Evolutionary conservation across 1,139 yeast genomes (phyloP).

Genomic region (Hyphopichia buzzinii): DNA sequence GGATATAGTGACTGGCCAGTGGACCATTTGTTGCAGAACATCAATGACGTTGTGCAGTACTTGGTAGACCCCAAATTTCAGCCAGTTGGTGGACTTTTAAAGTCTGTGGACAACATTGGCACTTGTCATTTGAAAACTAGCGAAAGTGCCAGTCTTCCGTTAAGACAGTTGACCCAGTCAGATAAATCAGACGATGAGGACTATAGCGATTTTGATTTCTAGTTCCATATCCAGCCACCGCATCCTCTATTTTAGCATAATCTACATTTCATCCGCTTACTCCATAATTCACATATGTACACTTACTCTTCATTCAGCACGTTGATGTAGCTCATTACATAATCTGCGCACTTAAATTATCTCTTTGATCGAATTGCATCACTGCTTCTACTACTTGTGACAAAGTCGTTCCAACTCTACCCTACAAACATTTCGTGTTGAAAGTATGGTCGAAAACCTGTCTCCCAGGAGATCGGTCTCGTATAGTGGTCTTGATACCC

Average conservation of each 20-base stretch:
- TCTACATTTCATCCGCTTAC: too few relatives aligned
- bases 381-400: too few relatives aligned
- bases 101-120: conserved; percentile 38
- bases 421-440: too few relatives aligned
- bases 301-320: too few relatives aligned
- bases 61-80: conserved; percentile 44
- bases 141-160: conserved; percentile 59
- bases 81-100: conserved; percentile 61
- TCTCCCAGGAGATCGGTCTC: neutral
- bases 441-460: neutral
- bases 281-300: too few relatives aligned
- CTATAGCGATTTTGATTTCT: conserved; percentile 32
- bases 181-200: conserved; percentile 15
- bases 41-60: conserved; percentile 53
- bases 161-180: conserved; percentile 16
- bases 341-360: too few relatives aligned
- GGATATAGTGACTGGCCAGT: conserved; percentile 50
- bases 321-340: neutral
- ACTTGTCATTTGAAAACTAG: conserved; percentile 60
- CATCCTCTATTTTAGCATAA: too few relatives aligned
- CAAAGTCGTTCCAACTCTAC: too few relatives aligned
- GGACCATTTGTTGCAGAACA: conserved; percentile 48
- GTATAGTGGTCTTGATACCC: neutral
- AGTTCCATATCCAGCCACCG: too few relatives aligned
- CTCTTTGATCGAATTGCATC: too few relatives aligned